Percentiles rank a stretch among this genome's conserved stretches.
Conservation (phyloP, 768 basidiomycete genomes). For the Kwoniella europaea region DNA sequence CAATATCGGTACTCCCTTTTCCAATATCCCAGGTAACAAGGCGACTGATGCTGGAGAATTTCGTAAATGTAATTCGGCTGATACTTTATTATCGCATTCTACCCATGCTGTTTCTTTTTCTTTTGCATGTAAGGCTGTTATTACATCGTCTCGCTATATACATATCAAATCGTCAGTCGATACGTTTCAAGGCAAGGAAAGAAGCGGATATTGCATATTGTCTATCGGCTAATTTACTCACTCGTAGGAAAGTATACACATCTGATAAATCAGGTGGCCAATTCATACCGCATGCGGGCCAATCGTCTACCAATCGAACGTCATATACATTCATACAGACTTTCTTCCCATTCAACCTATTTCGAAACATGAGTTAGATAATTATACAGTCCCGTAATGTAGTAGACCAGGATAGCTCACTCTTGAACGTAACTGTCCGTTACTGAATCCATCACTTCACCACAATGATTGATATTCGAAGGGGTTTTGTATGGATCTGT, state of each 20-base stretch:
- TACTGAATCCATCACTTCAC: conserved; percentile 63
- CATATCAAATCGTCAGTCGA: no score
- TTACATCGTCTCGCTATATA: conserved; percentile 80
- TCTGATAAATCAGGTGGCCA: conserved; percentile 88
- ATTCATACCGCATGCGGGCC: conserved; percentile 93
- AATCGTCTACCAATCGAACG: conserved; percentile 80
- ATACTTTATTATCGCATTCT: conserved; percentile 78
- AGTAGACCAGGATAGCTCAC: conserved; percentile 46
- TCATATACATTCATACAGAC: conserved; percentile 96
- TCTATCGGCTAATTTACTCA: no score
- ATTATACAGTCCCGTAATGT: not conserved
- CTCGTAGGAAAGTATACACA: conserved; percentile 77
- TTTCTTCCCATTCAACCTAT: conserved; percentile 69
- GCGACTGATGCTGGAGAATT: conserved; percentile 72
- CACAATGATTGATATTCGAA: conserved; percentile 66
- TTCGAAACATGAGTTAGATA: not conserved
- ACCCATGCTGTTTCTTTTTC: conserved; percentile 79
- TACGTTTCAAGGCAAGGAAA: no score
- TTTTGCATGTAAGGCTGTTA: conserved; percentile 78
- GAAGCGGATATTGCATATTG: no score
- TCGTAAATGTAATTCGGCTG: conserved; percentile 66
- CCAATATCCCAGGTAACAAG: conserved; percentile 77
- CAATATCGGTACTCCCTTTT: conserved; percentile 75
- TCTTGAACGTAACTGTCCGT: conserved; percentile 58
- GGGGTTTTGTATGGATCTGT: conserved; percentile 56